Conservation (phyloP, 2,329 filamentous ascomycete genomes). For the Trichoderma lentiforme region DNA sequence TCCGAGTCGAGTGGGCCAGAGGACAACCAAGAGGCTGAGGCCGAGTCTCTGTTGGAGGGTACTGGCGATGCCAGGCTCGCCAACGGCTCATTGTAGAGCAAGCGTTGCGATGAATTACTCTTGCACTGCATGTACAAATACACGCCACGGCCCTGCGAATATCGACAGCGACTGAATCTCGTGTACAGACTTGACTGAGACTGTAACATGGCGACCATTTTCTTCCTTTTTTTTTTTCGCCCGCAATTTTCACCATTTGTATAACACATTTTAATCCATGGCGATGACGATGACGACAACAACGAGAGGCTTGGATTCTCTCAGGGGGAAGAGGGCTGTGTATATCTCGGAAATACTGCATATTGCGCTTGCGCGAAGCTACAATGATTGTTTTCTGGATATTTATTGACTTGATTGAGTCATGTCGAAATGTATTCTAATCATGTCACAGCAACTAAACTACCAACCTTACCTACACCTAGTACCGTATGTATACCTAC, state of each 20-base stretch:
- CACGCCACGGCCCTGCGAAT: background rate
- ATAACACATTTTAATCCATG: background rate
- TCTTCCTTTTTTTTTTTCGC: background rate
- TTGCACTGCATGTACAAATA: background rate
- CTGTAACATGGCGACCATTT: background rate
- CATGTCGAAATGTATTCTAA: background rate
- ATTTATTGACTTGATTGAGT: background rate
- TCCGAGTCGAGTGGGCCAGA: conserved; percentile 48
- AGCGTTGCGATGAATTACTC: background rate
- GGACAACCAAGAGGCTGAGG: background rate
- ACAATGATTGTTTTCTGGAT: background rate
- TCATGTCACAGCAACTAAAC: background rate
- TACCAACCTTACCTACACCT: background rate
- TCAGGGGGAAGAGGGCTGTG: background rate
- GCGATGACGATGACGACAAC: background rate
- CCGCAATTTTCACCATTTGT: background rate
- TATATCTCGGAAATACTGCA: background rate
- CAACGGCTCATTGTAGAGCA: background rate
- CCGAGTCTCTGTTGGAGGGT: background rate
- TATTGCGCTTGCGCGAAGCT: background rate
- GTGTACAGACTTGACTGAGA: background rate
- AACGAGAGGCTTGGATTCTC: background rate
- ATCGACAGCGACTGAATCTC: background rate
- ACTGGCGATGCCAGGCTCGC: background rate
- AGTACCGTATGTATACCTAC: background rate